These are phyloP conservation scores for Vigna radiata DNA, from an alignment of 306 rosid genomes.

Conservation along the genomic window DNA sequence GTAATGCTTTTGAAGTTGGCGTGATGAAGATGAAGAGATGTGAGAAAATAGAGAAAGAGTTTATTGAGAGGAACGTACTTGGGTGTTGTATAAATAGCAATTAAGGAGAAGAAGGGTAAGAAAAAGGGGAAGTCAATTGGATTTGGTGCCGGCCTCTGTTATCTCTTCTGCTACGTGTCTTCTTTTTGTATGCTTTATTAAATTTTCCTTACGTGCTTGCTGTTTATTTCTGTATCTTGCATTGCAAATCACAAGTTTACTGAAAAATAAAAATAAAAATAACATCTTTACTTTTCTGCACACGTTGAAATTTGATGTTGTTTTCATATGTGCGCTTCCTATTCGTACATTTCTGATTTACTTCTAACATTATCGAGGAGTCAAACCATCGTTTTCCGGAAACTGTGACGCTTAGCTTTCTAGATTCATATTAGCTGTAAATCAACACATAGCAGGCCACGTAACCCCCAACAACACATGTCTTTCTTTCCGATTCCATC, in stretches of 20 bases:
- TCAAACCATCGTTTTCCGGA: slow-evolving; percentile 58
- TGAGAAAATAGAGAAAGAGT: slow-evolving; percentile 31
- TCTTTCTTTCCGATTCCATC: background rate
- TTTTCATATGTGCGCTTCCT: background rate
- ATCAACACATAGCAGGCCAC: slow-evolving; percentile 53
- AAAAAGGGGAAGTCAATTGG: slow-evolving; percentile 58
- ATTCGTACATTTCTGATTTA: background rate
- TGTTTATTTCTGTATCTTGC: background rate
- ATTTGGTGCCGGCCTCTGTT: slow-evolving; percentile 75
- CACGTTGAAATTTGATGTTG: background rate
- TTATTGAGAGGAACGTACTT: slow-evolving; percentile 16
- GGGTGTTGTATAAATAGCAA: slow-evolving; percentile 60
- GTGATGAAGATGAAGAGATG: background rate
- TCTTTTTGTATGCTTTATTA: slow-evolving; percentile 26
- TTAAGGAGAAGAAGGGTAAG: slow-evolving; percentile 9
- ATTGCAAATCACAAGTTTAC: background rate
- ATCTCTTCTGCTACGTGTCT: slow-evolving; percentile 64
- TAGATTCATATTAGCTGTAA: slow-evolving; percentile 70
- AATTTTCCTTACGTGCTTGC: background rate
- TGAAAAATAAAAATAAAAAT: background rate
- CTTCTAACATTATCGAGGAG: background rate
- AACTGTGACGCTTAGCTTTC: slow-evolving; percentile 40
- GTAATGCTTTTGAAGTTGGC: background rate
- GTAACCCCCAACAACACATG: slow-evolving; percentile 33
- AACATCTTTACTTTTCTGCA: background rate